A percentile compares a stretch with the other conserved stretches of the same genome.
phyloP scores from a whole-genome alignment of 2,329 filamentous ascomycete species.

The Xylariaceae sp. region DNA sequence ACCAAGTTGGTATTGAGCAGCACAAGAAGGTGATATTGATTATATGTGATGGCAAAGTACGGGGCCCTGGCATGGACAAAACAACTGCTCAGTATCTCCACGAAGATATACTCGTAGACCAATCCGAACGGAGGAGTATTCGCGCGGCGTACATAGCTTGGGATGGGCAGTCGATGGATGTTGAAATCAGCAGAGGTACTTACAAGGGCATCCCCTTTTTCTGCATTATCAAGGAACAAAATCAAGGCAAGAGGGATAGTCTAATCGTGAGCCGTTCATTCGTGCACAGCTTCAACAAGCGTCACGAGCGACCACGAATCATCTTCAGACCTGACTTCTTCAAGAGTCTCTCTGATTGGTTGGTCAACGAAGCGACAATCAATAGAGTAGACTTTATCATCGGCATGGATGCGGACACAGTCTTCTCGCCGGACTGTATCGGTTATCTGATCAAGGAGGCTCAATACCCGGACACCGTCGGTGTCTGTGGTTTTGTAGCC shows the following conservation, averaged over 20 bases:
- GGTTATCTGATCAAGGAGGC: conserved; percentile 51
- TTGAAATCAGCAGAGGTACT: conserved; percentile 49
- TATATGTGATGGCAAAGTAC: conserved; percentile 54
- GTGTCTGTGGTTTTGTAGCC: conserved; percentile 55
- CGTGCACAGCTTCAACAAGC: conserved; percentile 54
- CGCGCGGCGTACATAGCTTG: conserved; percentile 53
- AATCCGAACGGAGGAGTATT: conserved; percentile 41
- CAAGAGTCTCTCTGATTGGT: conserved; percentile 46
- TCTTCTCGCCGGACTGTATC: conserved; percentile 53
- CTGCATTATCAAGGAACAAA: conserved; percentile 55
- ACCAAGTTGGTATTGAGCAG: conserved; percentile 49
- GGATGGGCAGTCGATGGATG: conserved; percentile 53
- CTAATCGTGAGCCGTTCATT: conserved; percentile 56
- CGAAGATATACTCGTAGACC: conserved; percentile 51
- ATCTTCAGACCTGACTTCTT: conserved; percentile 55
- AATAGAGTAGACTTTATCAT: conserved; percentile 50
- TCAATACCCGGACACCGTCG: conserved; percentile 51
- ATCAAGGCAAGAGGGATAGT: conserved; percentile 57
- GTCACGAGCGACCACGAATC: conserved; percentile 48
- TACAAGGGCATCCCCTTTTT: conserved; percentile 55
- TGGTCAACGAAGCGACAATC: conserved; percentile 46
- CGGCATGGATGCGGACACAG: conserved; percentile 56
- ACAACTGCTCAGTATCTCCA: conserved; percentile 54
- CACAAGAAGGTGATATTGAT: conserved; percentile 53
- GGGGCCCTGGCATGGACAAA: conserved; percentile 54